Conservation (phyloP, 2,329 filamentous ascomycete species). For the Rutstroemia sp. region DNA sequence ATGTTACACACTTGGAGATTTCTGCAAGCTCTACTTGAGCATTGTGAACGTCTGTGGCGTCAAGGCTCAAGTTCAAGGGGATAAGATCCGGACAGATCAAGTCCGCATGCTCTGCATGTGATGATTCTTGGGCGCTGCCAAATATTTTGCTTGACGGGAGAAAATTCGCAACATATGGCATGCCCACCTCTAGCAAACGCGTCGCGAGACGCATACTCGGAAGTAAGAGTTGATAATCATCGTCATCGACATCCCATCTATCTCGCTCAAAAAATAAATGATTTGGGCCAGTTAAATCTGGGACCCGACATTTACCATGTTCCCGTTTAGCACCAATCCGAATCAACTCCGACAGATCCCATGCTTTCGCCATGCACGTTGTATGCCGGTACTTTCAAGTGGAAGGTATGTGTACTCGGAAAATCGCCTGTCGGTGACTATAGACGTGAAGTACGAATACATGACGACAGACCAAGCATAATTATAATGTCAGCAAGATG, state of each 20-base stretch:
- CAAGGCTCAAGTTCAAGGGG: neutral
- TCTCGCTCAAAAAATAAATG: conserved; percentile 16
- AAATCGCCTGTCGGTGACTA: too few species aligned
- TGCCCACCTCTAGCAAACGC: conserved; percentile 17
- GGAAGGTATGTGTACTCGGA: too few species aligned
- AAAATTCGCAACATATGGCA: conserved; percentile 21
- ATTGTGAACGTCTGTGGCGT: conserved; percentile 2
- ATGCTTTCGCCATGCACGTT: too few species aligned
- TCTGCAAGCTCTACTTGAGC: conserved; percentile 15
- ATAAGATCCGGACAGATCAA: neutral
- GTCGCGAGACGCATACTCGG: conserved; percentile 24
- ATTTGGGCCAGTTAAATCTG: conserved; percentile 6
- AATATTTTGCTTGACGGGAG: conserved; percentile 15
- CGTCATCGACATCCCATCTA: conserved; percentile 15
- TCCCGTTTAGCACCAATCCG: too few species aligned
- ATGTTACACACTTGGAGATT: conserved; percentile 16
- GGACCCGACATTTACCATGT: neutral
- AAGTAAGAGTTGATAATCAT: conserved; percentile 17
- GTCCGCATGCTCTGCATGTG: neutral
- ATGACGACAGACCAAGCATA: neutral
- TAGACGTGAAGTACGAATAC: too few species aligned
- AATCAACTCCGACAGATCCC: too few species aligned
- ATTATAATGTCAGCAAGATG: neutral
- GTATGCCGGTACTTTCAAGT: too few species aligned
- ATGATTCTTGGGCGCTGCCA: neutral